These are phyloP conservation scores for Parietaria judaica DNA, from an alignment of 306 rosid genomes.

Conservation along the genomic window DNA sequence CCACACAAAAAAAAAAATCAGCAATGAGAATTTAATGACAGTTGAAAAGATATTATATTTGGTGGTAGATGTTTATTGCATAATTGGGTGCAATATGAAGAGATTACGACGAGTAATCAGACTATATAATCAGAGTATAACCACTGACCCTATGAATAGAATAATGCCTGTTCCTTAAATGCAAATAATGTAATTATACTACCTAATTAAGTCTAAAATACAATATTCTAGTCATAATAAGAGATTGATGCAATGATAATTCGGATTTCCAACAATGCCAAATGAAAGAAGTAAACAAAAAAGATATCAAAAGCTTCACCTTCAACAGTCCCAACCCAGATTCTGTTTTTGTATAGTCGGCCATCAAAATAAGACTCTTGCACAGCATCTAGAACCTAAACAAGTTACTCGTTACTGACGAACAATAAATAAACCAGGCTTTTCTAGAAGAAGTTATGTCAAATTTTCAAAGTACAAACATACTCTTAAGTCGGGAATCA, in stretches of 20 bases:
- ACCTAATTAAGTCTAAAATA: too few species aligned
- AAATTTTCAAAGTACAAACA: conserved; percentile 15
- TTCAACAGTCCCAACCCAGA: conserved; percentile 90
- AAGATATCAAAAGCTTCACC: conserved; percentile 36
- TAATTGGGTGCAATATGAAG: too few species aligned
- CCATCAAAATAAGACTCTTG: conserved; percentile 81
- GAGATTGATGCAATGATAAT: too few species aligned
- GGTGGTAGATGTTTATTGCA: too few species aligned
- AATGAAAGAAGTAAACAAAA: conserved; percentile 12
- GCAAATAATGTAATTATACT: too few species aligned
- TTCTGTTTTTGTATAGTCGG: conserved; percentile 69
- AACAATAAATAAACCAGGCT: conserved; percentile 13
- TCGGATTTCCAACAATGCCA: neutral
- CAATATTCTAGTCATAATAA: too few species aligned
- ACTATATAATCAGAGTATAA: too few species aligned
- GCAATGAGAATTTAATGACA: conserved; percentile 21
- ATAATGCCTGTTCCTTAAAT: too few species aligned
- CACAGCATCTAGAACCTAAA: conserved; percentile 62
- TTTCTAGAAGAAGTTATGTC: neutral
- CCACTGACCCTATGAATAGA: too few species aligned
- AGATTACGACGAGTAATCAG: too few species aligned
- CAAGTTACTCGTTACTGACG: conserved; percentile 18
- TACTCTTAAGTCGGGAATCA: conserved; percentile 61
- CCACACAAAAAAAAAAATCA: neutral
- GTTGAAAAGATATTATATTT: neutral